Evolutionary conservation across 2,329 filamentous ascomycete species (phyloP).

Genomic region (Monosporascus sp.): DNA sequence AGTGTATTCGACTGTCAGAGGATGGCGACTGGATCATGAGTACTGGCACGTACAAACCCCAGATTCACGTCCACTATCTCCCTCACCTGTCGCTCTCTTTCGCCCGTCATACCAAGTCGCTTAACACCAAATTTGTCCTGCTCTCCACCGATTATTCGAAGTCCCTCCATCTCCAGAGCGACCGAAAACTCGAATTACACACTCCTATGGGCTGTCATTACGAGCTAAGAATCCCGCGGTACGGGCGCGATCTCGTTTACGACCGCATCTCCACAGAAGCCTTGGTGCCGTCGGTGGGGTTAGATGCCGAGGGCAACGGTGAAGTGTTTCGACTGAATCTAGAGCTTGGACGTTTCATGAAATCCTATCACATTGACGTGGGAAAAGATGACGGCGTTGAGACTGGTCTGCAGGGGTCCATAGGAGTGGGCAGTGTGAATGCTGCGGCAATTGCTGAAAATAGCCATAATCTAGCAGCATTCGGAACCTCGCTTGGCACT

Average conservation of each 20-base stretch:
- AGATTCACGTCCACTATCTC: slow-evolving; percentile 94
- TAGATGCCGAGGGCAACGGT: slow-evolving; percentile 78
- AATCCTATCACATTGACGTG: slow-evolving; percentile 85
- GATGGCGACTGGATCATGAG: slow-evolving; percentile 98
- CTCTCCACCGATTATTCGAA: slow-evolving; percentile 91
- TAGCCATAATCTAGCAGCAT: slow-evolving; percentile 85
- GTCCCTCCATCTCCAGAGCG: slow-evolving; percentile 86
- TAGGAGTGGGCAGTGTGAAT: slow-evolving; percentile 81
- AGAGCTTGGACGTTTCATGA: slow-evolving; percentile 90
- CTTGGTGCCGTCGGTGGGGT: slow-evolving; percentile 79
- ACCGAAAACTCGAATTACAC: slow-evolving; percentile 79
- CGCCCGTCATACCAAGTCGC: slow-evolving; percentile 81
- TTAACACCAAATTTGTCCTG: slow-evolving; percentile 87
- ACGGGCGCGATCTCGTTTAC: slow-evolving; percentile 85
- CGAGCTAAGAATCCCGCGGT: slow-evolving; percentile 81
- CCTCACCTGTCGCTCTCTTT: slow-evolving; percentile 92
- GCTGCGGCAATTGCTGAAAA: slow-evolving; percentile 80
- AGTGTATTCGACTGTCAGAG: slow-evolving; percentile 83
- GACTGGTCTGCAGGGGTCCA: slow-evolving; percentile 78
- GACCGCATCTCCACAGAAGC: slow-evolving; percentile 78
- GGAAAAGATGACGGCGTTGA: slow-evolving; percentile 73
- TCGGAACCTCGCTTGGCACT: slow-evolving; percentile 91
- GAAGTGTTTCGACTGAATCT: slow-evolving; percentile 92
- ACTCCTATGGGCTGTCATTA: slow-evolving; percentile 67
- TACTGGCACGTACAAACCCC: slow-evolving; percentile 70